These are phyloP conservation scores for Nicotiana paniculata DNA, from an alignment of 257 asterid genomes.

Conservation along the genomic window DNA sequence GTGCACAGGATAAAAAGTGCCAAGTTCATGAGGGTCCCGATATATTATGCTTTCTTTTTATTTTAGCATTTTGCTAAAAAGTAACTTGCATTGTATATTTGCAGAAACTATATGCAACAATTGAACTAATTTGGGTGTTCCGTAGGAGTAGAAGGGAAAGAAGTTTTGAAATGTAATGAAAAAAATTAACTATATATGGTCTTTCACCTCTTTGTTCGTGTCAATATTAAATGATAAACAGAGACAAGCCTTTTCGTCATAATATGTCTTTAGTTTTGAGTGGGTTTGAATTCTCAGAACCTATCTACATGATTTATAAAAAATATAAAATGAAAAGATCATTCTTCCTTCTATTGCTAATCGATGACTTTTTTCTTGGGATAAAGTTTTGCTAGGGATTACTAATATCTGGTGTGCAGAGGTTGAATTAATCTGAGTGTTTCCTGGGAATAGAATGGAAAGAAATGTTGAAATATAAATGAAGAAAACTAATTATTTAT, in stretches of 20 bases:
- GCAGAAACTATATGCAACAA: neutral
- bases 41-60: neutral
- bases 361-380: no score
- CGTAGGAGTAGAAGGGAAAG: neutral
- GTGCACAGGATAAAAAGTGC: no score
- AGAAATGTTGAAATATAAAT: neutral
- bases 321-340: no score
- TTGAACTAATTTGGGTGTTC: neutral
- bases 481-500: neutral
- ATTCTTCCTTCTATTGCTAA: no score
- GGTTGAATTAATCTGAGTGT: neutral
- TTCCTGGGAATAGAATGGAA: neutral
- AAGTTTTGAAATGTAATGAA: neutral
- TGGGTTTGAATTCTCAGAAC: no score
- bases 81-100: neutral
- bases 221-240: no score
- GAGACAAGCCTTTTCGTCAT: no score
- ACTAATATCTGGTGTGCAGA: no score
- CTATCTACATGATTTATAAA: no score
- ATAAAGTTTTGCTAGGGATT: no score
- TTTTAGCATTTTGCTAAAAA: neutral
- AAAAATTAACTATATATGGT: neutral
- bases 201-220: neutral
- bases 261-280: no score
- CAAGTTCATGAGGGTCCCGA: no score